Evolutionary conservation across 83 land plant species (phyloP).

Genomic region (Thuja plicata): DNA sequence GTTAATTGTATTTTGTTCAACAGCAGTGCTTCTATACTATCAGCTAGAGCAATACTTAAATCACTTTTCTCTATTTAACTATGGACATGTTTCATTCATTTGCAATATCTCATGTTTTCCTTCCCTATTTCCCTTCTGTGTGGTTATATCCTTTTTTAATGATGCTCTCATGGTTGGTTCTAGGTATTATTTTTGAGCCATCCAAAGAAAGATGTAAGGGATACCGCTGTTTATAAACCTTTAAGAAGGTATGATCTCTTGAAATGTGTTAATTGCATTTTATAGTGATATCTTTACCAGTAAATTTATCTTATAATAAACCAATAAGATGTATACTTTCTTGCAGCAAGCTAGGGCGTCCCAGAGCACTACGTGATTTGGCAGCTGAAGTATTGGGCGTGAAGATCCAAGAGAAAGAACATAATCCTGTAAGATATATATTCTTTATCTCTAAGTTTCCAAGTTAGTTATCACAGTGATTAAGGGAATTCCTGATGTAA

Average conservation of each 20-base stretch:
- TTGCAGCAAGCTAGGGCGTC: conserved; percentile 47
- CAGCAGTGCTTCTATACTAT: not conserved
- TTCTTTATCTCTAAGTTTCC: not conserved
- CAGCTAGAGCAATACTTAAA: not conserved
- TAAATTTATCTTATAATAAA: not conserved
- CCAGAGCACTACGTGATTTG: conserved; percentile 66
- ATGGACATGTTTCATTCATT: not conserved
- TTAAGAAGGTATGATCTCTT: conserved; percentile 49
- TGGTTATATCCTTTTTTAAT: not conserved
- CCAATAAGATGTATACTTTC: not conserved
- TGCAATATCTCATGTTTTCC: not conserved
- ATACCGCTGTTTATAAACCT: conserved; percentile 71
- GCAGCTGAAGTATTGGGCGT: conserved; percentile 72
- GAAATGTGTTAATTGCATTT: not conserved
- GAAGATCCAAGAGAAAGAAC: conserved; percentile 83
- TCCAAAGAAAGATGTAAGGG: conserved; percentile 80
- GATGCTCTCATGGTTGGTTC: not conserved
- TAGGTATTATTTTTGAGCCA: conserved; percentile 82
- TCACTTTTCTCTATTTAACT: not conserved
- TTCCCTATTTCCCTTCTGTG: conserved; percentile 6
- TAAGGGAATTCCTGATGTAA: not conserved
- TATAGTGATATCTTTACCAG: not conserved
- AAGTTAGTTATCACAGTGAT: not conserved
- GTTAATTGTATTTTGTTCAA: not conserved
- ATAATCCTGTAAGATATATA: conserved; percentile 69